These are phyloP conservation scores for Ilex aquifolium DNA, from an alignment of 257 asterid genomes.

Conservation along the genomic window DNA sequence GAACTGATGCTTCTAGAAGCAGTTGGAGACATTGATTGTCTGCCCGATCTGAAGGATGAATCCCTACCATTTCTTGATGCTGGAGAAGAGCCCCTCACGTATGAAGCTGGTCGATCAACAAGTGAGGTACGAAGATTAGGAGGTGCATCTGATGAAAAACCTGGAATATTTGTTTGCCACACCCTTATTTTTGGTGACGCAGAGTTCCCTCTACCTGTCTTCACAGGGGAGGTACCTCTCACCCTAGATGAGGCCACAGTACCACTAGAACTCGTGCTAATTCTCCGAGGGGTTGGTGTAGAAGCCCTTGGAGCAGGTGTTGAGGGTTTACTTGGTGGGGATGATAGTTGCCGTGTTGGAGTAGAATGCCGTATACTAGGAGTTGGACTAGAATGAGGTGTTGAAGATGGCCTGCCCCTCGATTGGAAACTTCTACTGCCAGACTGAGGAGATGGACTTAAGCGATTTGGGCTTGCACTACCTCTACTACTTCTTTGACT, in stretches of 20 bases:
- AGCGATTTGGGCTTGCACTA: constrained; percentile 86
- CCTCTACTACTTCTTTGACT: constrained; percentile 62
- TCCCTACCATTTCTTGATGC: constrained; percentile 65
- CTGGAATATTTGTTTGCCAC: constrained; percentile 85
- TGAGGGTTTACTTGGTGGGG: constrained; percentile 63
- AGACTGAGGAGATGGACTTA: constrained; percentile 78
- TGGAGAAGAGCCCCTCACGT: constrained; percentile 94
- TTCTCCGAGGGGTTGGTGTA: constrained; percentile 68
- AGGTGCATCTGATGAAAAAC: constrained; percentile 84
- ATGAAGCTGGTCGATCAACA: constrained; percentile 89
- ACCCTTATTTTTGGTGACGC: constrained; percentile 77
- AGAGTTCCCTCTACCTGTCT: constrained; percentile 69
- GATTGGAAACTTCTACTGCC: constrained; percentile 44
- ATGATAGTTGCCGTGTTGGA: constrained; percentile 66
- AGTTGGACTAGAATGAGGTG: constrained; percentile 72
- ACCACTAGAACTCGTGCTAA: constrained; percentile 66
- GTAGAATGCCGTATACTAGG: constrained; percentile 44
- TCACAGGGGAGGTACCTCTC: constrained; percentile 77
- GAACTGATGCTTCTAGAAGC: constrained; percentile 81
- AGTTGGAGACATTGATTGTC: constrained; percentile 93
- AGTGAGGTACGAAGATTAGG: constrained; percentile 95
- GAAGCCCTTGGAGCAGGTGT: constrained; percentile 51
- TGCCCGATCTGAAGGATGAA: constrained; percentile 42
- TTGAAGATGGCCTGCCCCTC: constrained; percentile 62
- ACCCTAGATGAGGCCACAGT: constrained; percentile 42